phyloP scores from a whole-genome alignment of 768 basidiomycete genomes.

The Suillus hirtellus region DNA sequence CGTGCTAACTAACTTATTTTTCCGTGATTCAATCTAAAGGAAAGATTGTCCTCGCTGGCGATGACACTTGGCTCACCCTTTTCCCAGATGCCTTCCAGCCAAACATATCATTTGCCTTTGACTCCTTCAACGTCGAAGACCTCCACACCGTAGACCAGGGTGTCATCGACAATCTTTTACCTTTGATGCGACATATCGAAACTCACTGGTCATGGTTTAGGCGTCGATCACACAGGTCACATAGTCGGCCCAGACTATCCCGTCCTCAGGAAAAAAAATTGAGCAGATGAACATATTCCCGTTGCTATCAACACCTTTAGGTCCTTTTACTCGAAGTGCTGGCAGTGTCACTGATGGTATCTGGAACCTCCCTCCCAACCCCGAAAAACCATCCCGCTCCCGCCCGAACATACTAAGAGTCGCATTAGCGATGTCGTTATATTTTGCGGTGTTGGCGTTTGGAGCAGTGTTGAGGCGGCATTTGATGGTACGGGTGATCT shows the following conservation, averaged over 20 bases:
- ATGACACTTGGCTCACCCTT: conserved; percentile 94
- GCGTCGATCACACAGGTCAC: conserved; percentile 96
- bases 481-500: no score
- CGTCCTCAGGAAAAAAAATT: conserved; percentile 82
- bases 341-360: no score
- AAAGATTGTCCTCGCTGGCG: conserved; percentile 88
- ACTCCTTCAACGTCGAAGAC: conserved; percentile 99
- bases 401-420: no score
- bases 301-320: no score
- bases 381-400: no score
- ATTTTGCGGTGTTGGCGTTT: no score
- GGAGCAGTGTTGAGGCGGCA: no score
- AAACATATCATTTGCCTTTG: conserved; percentile 81
- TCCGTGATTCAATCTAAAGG: conserved; percentile 23
- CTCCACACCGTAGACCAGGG: conserved; percentile 94
- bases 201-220: conserved; percentile 64
- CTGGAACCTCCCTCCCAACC: no score
- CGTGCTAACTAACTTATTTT: conserved; percentile 18
- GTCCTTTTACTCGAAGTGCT: no score
- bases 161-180: conserved; percentile 81
- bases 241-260: conserved; percentile 88
- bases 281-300: conserved; percentile 70
- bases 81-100: conserved; percentile 75
- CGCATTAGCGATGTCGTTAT: no score
- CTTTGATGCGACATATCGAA: conserved; percentile 55